These are phyloP conservation scores for Citrus medica DNA, from an alignment of 345 rosid species.

Conservation along the genomic window DNA sequence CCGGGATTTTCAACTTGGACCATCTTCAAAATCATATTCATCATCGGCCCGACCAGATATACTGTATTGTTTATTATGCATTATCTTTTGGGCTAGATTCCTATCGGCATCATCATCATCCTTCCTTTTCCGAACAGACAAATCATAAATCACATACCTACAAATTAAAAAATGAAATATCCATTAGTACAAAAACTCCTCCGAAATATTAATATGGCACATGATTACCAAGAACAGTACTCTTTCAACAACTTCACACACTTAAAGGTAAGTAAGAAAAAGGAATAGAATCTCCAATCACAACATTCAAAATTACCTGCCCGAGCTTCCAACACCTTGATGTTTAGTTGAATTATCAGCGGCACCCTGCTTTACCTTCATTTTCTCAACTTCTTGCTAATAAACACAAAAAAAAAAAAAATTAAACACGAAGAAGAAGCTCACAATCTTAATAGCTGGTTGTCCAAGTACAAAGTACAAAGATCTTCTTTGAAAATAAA, in stretches of 20 bases:
- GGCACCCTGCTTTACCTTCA: constrained; percentile 47
- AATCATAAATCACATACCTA: constrained; percentile 44
- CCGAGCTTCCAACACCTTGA: constrained; percentile 23
- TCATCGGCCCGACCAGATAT: constrained; percentile 77
- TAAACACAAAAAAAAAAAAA: constrained; percentile 3
- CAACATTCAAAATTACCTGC: constrained; percentile 38
- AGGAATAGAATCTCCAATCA: not conserved
- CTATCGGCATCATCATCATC: constrained; percentile 68
- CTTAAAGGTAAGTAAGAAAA: not conserved
- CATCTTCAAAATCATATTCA: constrained; percentile 86
- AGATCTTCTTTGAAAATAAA: not conserved
- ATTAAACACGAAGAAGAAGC: constrained; percentile 11
- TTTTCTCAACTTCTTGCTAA: constrained; percentile 67
- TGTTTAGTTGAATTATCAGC: constrained; percentile 36
- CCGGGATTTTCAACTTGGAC: constrained; percentile 53
- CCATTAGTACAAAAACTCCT: not conserved
- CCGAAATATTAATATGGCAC: not conserved
- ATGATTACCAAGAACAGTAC: not conserved
- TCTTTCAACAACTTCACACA: not conserved
- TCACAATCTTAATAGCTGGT: not conserved
- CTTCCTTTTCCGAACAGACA: constrained; percentile 39
- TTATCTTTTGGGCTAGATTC: constrained; percentile 70
- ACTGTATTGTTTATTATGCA: constrained; percentile 65
- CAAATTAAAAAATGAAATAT: not conserved
- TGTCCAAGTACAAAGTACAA: not conserved